Evolutionary conservation across 2,329 filamentous ascomycete species (phyloP), one percentile per base, ranked within the genome.

Genomic region (Venturia nashicola): DNA sequence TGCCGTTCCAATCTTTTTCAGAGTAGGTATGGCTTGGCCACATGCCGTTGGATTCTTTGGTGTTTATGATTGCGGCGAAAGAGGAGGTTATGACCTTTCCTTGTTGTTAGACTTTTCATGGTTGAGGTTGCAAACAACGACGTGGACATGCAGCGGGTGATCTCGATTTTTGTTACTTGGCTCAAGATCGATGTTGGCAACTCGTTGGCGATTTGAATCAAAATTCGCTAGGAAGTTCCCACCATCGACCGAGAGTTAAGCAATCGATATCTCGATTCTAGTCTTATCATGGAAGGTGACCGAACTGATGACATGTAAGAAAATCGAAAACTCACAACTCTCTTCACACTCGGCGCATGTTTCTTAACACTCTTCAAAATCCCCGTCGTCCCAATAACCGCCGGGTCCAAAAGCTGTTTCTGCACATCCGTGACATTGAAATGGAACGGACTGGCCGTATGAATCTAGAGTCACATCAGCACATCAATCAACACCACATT

Each of bases 351-450:
- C 67, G 84, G 83, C 2, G 84, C 83, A 65, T 76, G 76, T 68
- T 81, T 80, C 72, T 85, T 85, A 14, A 64, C 81, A 1, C 82
- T 81, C 67, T 82, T 84, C 66, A 87, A 72, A 61, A 87, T 83
- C 14, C 83, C 83, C 0, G 81, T 84, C 0, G 84, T 87, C 62
- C 84, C 84, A 68, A 85, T 85, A 66, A 86, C 76, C 11, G 84
- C 84, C 16, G 83, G 83, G 67, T 86, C 83, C 43, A 85, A 73
- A 39, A 85, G 76, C 66, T 81, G 74, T 74, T 87, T 85, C 67
- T 93, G 80, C 20, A 89, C 86, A 67, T 86, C 82, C 43, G 90
- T 85, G 64, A 94, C 84, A 42, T 87, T 87, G 71, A 86, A 82
- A 69, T 89, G 86, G 76, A 89, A 92, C 0, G 90, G 89, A 42